phyloP scores from a whole-genome alignment of 371 early-diverging fungal genomes.

The Apophysomyces variabilis region DNA sequence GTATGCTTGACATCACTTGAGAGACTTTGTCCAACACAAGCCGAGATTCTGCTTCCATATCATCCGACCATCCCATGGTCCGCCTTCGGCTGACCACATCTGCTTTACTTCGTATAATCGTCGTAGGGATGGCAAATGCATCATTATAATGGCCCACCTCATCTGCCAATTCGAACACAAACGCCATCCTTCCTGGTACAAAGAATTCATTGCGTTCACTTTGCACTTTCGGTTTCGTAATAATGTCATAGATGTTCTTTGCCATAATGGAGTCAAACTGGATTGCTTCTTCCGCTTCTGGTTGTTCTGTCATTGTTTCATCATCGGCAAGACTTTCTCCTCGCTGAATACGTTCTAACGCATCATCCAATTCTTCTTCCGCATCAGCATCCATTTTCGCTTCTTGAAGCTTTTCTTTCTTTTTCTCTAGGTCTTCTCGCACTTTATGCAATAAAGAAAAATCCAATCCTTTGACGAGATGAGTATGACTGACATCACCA shows the following conservation, averaged over 20 bases:
- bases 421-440: constrained; percentile 41
- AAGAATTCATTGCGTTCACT: constrained; percentile 72
- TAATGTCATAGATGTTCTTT: constrained; percentile 39
- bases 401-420: constrained; percentile 14
- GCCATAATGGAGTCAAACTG: constrained; percentile 36
- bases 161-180: constrained; percentile 70
- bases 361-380: constrained; percentile 25
- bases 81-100: constrained; percentile 48
- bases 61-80: constrained; percentile 35
- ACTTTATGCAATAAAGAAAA: constrained; percentile 76
- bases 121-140: constrained; percentile 73
- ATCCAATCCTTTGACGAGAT: constrained; percentile 92
- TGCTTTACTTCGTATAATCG: constrained; percentile 76
- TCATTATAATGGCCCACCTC: constrained; percentile 58
- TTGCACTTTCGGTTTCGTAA: constrained; percentile 34
- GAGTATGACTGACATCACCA: constrained; percentile 86
- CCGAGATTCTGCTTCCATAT: constrained; percentile 52
- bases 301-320: constrained; percentile 14
- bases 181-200: constrained; percentile 80
- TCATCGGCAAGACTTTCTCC: constrained; percentile 12
- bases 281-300: background rate
- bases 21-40: constrained; percentile 77
- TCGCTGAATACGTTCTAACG: constrained; percentile 7
- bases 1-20: constrained; percentile 62
- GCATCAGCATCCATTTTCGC: constrained; percentile 20